Percentiles rank a stretch among this genome's conserved stretches.
Evolutionary conservation across 768 basidiomycete genomes (phyloP).

Genomic region (Leucosporidium scottii): DNA sequence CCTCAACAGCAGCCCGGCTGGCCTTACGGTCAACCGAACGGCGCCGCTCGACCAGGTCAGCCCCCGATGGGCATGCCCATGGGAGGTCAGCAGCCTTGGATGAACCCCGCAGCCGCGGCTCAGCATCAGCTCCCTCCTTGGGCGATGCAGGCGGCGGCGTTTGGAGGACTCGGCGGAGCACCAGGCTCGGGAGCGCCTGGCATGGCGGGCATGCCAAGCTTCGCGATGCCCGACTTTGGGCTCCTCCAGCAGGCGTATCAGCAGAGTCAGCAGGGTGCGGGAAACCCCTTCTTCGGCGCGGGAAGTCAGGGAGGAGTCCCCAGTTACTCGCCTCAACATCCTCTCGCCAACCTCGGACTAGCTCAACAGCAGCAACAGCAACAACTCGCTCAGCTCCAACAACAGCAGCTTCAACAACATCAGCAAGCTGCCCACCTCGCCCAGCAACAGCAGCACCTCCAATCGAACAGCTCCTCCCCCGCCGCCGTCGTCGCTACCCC

Average conservation of each 20-base stretch:
- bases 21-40: no score
- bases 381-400: slow-evolving; percentile 6
- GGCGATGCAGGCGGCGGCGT: no score
- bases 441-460: not conserved
- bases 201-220: no score
- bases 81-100: no score
- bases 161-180: no score
- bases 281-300: not conserved
- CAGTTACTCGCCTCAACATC: not conserved
- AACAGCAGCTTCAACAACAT: not conserved
- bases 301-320: no score
- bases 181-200: no score
- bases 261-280: not conserved
- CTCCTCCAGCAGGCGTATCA: not conserved
- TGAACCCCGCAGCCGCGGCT: no score
- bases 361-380: not conserved
- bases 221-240: not conserved
- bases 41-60: no score
- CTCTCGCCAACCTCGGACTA: not conserved
- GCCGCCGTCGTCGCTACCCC: not conserved
- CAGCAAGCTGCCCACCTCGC: not conserved
- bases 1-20: no score
- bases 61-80: no score
- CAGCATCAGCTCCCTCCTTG: no score
- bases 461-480: not conserved